A percentile compares a stretch with the other conserved stretches of the same genome.
These are phyloP conservation scores for Rhizophagus clarus DNA, from an alignment of 192 early-diverging fungal species.

Conservation along the genomic window DNA sequence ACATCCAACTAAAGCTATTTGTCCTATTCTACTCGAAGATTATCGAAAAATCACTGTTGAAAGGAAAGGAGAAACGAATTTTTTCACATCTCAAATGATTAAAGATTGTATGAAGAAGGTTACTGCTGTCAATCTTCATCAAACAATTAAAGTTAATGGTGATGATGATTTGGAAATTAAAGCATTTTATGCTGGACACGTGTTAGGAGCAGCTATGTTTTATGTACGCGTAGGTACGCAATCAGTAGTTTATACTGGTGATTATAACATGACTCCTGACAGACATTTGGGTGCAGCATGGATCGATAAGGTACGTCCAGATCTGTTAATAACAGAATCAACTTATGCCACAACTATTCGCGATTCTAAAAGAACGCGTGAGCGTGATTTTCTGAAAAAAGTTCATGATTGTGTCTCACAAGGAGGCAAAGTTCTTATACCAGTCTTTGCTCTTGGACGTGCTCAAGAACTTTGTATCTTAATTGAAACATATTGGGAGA, in stretches of 20 bases:
- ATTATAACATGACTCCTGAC: constrained; percentile 91
- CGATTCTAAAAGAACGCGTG: constrained; percentile 89
- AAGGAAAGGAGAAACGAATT: constrained; percentile 84
- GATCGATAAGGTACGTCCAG: constrained; percentile 92
- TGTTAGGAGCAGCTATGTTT: constrained; percentile 97
- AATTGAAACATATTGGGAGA: constrained; percentile 94
- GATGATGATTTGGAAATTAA: constrained; percentile 83
- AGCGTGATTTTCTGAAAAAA: constrained; percentile 91
- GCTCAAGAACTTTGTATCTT: constrained; percentile 98
- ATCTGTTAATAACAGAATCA: constrained; percentile 93
- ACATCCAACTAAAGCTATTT: constrained; percentile 93
- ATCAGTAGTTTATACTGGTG: constrained; percentile 84
- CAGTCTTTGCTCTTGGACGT: constrained; percentile 96
- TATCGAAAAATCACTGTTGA: constrained; percentile 93
- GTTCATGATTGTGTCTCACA: constrained; percentile 75
- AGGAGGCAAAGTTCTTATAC: constrained; percentile 92
- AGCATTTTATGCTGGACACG: constrained; percentile 97
- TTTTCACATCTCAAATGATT: constrained; percentile 87
- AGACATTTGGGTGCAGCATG: constrained; percentile 93
- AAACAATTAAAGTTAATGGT: constrained; percentile 69
- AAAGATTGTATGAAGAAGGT: constrained; percentile 96
- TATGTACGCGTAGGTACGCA: constrained; percentile 76
- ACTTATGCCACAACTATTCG: constrained; percentile 97
- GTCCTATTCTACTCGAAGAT: constrained; percentile 90
- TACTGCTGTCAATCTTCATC: constrained; percentile 80